Evolutionary conservation across 805 yeast genomes (phyloP).

Genomic region (Martiniozyma abietophila): DNA sequence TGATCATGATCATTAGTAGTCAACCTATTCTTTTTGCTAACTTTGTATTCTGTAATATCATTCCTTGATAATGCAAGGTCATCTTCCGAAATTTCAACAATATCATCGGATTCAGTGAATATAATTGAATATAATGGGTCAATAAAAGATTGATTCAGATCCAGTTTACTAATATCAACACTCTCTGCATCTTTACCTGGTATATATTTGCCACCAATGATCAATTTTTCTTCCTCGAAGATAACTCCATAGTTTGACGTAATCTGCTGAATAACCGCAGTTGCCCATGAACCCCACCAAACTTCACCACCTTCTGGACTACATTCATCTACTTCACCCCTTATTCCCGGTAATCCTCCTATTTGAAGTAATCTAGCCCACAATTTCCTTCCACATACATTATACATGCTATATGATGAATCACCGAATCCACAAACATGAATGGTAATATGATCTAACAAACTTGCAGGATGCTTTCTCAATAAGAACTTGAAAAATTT

Average conservation of each 20-base stretch:
- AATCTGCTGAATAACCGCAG: constrained; percentile 27
- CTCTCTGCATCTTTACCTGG: too few species aligned
- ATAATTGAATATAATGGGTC: too few species aligned
- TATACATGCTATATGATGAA: constrained; percentile 80
- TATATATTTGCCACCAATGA: constrained; percentile 5
- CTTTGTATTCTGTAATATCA: too few species aligned
- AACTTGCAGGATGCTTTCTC: constrained; percentile 46
- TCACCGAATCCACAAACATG: constrained; percentile 90
- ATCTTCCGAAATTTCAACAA: constrained; percentile 66
- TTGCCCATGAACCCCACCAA: constrained; percentile 68
- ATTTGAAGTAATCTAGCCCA: constrained; percentile 72
- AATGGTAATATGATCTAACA: constrained; percentile 52
- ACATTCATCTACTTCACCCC: constrained; percentile 89
- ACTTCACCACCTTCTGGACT: constrained; percentile 70
- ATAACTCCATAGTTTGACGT: constrained; percentile 8
- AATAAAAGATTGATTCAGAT: too few species aligned
- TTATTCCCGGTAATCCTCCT: constrained; percentile 63
- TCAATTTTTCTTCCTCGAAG: neutral
- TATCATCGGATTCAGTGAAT: constrained; percentile 62
- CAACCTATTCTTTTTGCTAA: too few species aligned
- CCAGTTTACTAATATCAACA: too few species aligned
- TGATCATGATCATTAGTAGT: too few species aligned
- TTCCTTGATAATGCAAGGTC: too few species aligned
- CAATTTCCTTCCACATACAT: constrained; percentile 77
- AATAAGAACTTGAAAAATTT: constrained; percentile 70